Conservation (phyloP, 495 filamentous ascomycete genomes). For the Annulohypoxylon stygium region DNA sequence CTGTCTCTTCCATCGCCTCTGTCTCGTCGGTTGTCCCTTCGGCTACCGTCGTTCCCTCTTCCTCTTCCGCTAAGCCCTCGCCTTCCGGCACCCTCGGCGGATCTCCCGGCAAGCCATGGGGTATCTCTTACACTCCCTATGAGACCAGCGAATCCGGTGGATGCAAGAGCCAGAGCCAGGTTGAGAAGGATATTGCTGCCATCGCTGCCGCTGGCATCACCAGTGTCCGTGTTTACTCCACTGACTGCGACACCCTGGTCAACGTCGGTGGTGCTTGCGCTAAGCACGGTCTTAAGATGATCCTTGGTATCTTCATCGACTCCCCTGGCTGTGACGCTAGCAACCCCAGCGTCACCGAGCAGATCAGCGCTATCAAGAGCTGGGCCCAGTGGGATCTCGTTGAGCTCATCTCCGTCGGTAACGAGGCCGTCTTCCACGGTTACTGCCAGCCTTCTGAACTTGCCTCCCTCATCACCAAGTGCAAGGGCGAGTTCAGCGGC, state of each 20-base stretch:
- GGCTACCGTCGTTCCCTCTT: slow-evolving; percentile 6
- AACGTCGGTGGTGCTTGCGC: slow-evolving; percentile 76
- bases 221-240: slow-evolving; percentile 88
- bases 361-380: slow-evolving; percentile 76
- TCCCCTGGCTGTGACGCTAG: slow-evolving; percentile 67
- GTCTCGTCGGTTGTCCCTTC: slow-evolving; percentile 29
- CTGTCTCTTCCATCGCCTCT: slow-evolving; percentile 23
- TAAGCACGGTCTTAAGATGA: slow-evolving; percentile 76
- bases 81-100: slow-evolving; percentile 54
- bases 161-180: slow-evolving; percentile 76
- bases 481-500: slow-evolving; percentile 70
- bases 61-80: slow-evolving; percentile 45
- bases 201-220: slow-evolving; percentile 83
- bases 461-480: slow-evolving; percentile 72
- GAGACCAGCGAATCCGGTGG: slow-evolving; percentile 57
- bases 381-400: slow-evolving; percentile 84
- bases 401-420: slow-evolving; percentile 85
- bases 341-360: slow-evolving; percentile 66
- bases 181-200: slow-evolving; percentile 73
- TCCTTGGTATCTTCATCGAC: slow-evolving; percentile 88
- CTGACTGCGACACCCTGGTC: slow-evolving; percentile 86
- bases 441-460: slow-evolving; percentile 72
- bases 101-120: slow-evolving; percentile 73
- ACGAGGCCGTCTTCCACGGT: slow-evolving; percentile 85
- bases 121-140: slow-evolving; percentile 95